Conservation (phyloP, 345 rosid species). For the Rhodomyrtus tomentosa region DNA sequence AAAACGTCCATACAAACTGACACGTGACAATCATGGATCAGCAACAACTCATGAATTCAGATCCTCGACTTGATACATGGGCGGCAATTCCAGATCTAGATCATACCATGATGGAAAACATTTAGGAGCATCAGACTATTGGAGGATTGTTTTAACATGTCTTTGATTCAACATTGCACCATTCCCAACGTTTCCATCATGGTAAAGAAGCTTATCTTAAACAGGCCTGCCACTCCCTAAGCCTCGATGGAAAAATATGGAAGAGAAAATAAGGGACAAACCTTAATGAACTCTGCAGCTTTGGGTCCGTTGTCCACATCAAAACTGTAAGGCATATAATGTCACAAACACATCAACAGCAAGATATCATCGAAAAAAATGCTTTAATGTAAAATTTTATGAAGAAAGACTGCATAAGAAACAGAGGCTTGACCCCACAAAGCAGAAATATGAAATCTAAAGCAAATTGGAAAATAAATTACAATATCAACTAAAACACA, state of each 20-base stretch:
- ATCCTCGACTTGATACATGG: not conserved
- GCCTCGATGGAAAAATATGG: not conserved
- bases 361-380: not conserved
- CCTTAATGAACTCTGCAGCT: slow-evolving; percentile 93
- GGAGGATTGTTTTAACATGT: not conserved
- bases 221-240: not conserved
- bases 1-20: not conserved
- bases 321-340: slow-evolving; percentile 40
- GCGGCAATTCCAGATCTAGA: not conserved
- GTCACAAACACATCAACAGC: not conserved
- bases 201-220: not conserved
- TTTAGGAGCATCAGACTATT: not conserved
- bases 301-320: slow-evolving; percentile 84
- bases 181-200: not conserved
- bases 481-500: not conserved
- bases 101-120: not conserved
- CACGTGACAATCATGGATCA: not conserved
- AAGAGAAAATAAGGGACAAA: slow-evolving; percentile 17
- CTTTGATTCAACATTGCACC: not conserved
- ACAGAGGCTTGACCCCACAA: not conserved
- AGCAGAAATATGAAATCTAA: not conserved
- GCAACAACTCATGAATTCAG: not conserved
- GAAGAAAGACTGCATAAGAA: not conserved
- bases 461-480: not conserved
- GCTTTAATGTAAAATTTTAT: not conserved